Conservation (phyloP, 1,139 yeast genomes). For the Candida glucosophila region DNA sequence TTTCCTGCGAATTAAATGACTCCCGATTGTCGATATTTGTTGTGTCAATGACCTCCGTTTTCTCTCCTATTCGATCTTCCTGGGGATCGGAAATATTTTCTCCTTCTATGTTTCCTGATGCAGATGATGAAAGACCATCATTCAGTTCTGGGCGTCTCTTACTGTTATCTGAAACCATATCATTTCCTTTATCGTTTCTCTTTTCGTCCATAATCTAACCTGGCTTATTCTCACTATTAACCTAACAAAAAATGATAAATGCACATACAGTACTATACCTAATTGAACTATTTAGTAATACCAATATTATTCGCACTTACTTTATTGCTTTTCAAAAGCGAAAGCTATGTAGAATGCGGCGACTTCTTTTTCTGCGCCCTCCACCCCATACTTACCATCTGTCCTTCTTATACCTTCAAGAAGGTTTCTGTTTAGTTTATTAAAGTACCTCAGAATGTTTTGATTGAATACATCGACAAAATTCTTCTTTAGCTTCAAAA, state of each 20-base stretch:
- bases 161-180: no score
- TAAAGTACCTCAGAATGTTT: slow-evolving; percentile 62
- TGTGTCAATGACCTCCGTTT: background rate
- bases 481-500: slow-evolving; percentile 63
- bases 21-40: slow-evolving; percentile 6
- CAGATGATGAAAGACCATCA: background rate
- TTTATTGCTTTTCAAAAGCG: slow-evolving; percentile 74
- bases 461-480: slow-evolving; percentile 78
- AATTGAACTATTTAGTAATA: no score
- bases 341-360: slow-evolving; percentile 83
- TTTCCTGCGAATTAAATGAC: no score
- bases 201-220: no score
- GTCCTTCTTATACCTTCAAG: slow-evolving; percentile 61
- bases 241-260: no score
- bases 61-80: background rate
- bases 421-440: slow-evolving; percentile 52
- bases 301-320: no score
- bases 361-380: slow-evolving; percentile 79
- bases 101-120: background rate
- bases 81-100: background rate
- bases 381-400: slow-evolving; percentile 81
- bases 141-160: background rate
- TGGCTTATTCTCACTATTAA: no score
- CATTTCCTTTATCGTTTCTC: no score
- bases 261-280: no score